Base-by-base conservation (phyloP, 2,329 filamentous ascomycete genomes). In the Alternaria alternata region DNA sequence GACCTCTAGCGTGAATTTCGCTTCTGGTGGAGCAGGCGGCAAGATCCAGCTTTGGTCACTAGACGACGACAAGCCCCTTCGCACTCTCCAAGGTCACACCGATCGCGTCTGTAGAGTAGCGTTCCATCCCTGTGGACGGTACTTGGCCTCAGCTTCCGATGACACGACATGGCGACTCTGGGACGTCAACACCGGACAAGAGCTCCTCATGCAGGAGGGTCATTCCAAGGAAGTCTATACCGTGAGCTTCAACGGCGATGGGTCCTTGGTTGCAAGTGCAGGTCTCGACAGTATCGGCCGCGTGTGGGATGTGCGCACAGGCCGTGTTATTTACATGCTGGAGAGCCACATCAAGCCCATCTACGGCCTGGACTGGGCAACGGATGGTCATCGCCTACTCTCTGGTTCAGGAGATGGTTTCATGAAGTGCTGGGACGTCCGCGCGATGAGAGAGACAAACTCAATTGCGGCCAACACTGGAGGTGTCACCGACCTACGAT, bases 121-220 rank as follows among this genome's bases (percentile, higher is more conserved):
- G 60, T 97, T 98, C 73, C 95, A 99, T 68, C 95, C 95, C 0
- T 96, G 92, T 0, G 94, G 94, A 4, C 86, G 86, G 63, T 98
- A 94, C 73, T 83, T 98, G 6, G 95, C 94, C 5, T 97, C 94
- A 1, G 95, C 95, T 7, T 97, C 93, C 0, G 95, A 95, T 72
- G 95, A 99, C 75, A 97, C 93, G 2, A 97, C 95, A 0, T 99
- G 95, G 95, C 88, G 94, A 44, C 83, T 99, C 34, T 99, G 95
- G 94, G 94, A 98, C 75, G 88, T 98, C 0, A 89, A 92, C 68
- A 95, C 91, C 0, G 92, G 89, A 0, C 89, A 89, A 3, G 94
- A 98, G 74, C 81, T 98, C 2, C 84, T 96, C 1, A 84, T 96
- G 1, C 95, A 99, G 78, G 94, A 98, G 80, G 95, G 95, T 1